Evolutionary conservation across 805 yeast genomes (phyloP).

Genomic region (Hanseniaspora meyeri): DNA sequence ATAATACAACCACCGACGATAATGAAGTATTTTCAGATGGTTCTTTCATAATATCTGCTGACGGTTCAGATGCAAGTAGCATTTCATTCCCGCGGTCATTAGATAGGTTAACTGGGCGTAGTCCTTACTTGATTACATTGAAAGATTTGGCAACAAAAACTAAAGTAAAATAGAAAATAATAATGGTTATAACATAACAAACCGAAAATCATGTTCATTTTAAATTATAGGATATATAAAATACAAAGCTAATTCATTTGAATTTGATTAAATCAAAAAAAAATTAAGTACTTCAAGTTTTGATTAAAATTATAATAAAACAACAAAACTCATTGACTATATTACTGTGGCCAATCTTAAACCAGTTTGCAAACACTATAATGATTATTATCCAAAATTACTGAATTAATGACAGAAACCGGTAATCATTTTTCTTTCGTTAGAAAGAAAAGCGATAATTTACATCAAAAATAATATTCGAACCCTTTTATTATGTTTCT

Average conservation of each 20-base stretch:
- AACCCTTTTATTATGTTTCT: conserved; percentile 10
- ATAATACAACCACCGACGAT: background rate
- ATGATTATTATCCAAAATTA: background rate
- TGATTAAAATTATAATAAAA: too few relatives aligned
- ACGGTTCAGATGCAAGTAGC: background rate
- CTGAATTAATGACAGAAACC: background rate
- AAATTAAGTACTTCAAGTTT: too few relatives aligned
- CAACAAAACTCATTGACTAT: background rate
- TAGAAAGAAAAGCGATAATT: background rate
- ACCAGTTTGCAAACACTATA: background rate
- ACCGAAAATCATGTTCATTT: background rate
- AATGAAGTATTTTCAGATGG: background rate
- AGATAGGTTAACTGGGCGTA: background rate
- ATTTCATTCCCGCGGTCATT: background rate
- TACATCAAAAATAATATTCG: background rate
- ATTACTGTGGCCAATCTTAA: background rate
- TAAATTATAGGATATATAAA: background rate
- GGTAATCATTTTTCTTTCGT: background rate
- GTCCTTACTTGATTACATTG: background rate
- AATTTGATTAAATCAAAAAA: too few relatives aligned
- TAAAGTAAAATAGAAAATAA: background rate
- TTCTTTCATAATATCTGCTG: background rate
- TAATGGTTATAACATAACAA: background rate
- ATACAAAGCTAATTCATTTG: too few relatives aligned
- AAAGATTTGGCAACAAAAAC: background rate